phyloP scores from a whole-genome alignment of 208 protist genomes.

The Novymonas esmeraldas region DNA sequence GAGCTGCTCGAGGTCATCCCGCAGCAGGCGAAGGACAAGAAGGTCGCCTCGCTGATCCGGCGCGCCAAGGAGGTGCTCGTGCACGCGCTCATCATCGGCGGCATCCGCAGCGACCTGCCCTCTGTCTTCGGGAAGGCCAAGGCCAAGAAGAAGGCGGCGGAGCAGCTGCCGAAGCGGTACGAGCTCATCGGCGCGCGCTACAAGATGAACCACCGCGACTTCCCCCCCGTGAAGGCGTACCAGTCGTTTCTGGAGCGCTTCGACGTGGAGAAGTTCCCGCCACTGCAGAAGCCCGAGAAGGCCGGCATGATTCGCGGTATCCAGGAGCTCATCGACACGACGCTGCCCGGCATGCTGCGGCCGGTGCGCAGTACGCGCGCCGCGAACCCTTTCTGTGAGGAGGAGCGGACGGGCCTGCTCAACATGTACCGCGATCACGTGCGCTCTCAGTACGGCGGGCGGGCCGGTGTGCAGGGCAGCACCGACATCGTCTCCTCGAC shows the following conservation, averaged over 20 bases:
- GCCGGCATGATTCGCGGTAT: conserved; percentile 47
- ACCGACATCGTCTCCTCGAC: conserved; percentile 22
- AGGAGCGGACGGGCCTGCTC: conserved; percentile 40
- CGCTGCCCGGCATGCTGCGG: conserved; percentile 60
- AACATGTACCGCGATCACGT: conserved; percentile 55
- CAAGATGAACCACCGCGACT: conserved; percentile 65
- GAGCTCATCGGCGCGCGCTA: conserved; percentile 55
- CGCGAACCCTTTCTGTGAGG: conserved; percentile 30
- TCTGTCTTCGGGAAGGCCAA: conserved; percentile 78
- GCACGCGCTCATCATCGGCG: conserved; percentile 82
- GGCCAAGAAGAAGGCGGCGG: conserved; percentile 58
- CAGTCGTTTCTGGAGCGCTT: conserved; percentile 62
- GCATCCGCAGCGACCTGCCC: conserved; percentile 74
- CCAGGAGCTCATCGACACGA: conserved; percentile 57
- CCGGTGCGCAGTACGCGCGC: conserved; percentile 39
- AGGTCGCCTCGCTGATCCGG: conserved; percentile 91
- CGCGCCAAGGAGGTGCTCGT: conserved; percentile 87
- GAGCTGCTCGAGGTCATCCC: conserved; percentile 86
- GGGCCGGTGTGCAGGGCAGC: conserved; percentile 30
- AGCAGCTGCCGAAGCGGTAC: conserved; percentile 61
- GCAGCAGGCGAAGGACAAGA: conserved; percentile 81
- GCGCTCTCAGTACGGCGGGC: conserved; percentile 34
- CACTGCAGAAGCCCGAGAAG: conserved; percentile 73
- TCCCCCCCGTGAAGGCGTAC: conserved; percentile 53
- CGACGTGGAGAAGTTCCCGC: conserved; percentile 61